Evolutionary conservation across 257 asterid genomes (phyloP), one percentile per base, ranked within the genome.

Genomic region (Euphrasia confusa): DNA sequence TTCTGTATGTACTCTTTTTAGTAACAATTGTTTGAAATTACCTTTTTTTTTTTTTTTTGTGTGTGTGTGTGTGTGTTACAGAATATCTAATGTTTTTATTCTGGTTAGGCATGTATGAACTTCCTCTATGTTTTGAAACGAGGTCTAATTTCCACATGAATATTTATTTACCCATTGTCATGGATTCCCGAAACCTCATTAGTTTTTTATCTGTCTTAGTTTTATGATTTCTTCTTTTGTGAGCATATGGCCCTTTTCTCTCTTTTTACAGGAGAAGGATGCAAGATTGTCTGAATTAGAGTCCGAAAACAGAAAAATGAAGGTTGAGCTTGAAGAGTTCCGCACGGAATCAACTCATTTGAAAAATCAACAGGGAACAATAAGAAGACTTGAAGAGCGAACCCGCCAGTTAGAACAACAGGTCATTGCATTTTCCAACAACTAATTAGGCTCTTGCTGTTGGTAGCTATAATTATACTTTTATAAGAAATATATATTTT

Each of bases 351-450:
- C 99, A 60, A 80, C 97, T 64, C 96, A 93, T 79, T 75, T 93
- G 81, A 93, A 89, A 82, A 93, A 93, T 77, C 99, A 93, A 73
- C 99, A 93, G 74, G 88, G 97, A 10, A 93, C 97, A 37, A 89
- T 93, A 72, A 83, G 96, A 83, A 85, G 96, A 74, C 95, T 93
- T 64, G 97, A 93, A 82, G 99, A 93, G 73, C 94, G 99, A 68
- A 79, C 88, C 65, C 97, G 97, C 72, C 99, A 89, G 74, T 83
- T 93, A 71, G 99, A 93, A 76, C 99, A 87, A 61, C 99, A 93
- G 97, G 99, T 86, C 18, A 69, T 73, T 68, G 35, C 4, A 10
- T 49, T 47, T 18, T 4, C 59, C 12, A 37, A 13, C 39, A 60
- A 15, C 48, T 61, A 56, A 44, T 48, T 58, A 63, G 68, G 33